Conservation (phyloP, 345 rosid genomes). For the Heritiera fomes region DNA sequence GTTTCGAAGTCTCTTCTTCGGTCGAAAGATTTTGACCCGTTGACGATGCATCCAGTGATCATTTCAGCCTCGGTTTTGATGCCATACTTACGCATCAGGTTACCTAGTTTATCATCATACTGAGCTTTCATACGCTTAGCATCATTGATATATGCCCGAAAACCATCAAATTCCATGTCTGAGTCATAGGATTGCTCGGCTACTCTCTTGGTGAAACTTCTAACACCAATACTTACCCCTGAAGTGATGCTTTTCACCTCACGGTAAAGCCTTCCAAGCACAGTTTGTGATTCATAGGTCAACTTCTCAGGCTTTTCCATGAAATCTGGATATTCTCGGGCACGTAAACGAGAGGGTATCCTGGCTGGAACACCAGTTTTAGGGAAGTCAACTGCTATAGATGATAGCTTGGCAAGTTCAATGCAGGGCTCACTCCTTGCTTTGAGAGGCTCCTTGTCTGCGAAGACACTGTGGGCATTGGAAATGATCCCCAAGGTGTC, state of each 20-base stretch:
- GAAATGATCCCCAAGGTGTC: constrained; percentile 54
- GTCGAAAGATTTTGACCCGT: constrained; percentile 39
- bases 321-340: constrained; percentile 56
- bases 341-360: constrained; percentile 39
- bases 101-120: constrained; percentile 46
- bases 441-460: constrained; percentile 38
- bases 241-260: constrained; percentile 44
- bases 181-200: constrained; percentile 43
- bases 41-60: constrained; percentile 48
- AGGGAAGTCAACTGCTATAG: constrained; percentile 58
- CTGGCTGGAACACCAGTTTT: constrained; percentile 62
- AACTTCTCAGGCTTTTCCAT: constrained; percentile 54
- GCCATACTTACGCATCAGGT: constrained; percentile 50
- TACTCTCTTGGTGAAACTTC: constrained; percentile 39
- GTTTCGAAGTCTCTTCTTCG: constrained; percentile 43
- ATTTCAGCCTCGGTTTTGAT: constrained; percentile 62
- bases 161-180: constrained; percentile 62
- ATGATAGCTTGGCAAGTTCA: constrained; percentile 44
- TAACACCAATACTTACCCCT: constrained; percentile 9
- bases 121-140: constrained; percentile 37
- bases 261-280: constrained; percentile 56
- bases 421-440: constrained; percentile 44
- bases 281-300: constrained; percentile 42
- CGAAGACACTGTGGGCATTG: constrained; percentile 45
- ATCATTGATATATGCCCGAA: constrained; percentile 27